Conservation (phyloP, 2,329 filamentous ascomycete genomes). For the Claviceps sorghi region DNA sequence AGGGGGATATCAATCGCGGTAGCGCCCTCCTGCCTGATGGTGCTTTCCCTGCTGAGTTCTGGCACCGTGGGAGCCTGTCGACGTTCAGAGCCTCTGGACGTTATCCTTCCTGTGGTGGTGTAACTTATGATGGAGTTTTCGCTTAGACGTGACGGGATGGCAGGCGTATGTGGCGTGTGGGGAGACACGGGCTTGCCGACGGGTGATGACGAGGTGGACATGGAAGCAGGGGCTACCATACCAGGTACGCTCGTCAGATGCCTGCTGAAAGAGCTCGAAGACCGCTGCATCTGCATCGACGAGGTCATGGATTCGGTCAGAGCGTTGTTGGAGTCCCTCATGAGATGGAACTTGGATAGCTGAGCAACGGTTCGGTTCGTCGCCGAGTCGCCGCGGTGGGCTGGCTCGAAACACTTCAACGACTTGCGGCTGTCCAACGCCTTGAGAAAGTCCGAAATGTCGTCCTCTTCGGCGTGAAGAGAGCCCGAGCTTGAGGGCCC, state of each 20-base stretch:
- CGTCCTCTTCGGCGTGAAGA: slow-evolving; percentile 67
- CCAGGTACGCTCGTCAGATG: slow-evolving; percentile 46
- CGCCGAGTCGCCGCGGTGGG: slow-evolving; percentile 52
- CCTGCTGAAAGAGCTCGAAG: slow-evolving; percentile 57
- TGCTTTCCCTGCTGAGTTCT: slow-evolving; percentile 21
- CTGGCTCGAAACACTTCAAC: slow-evolving; percentile 60
- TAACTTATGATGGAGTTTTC: slow-evolving; percentile 59
- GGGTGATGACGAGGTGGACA: slow-evolving; percentile 77
- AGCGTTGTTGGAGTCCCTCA: slow-evolving; percentile 78
- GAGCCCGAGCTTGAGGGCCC: slow-evolving; percentile 53
- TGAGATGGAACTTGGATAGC: slow-evolving; percentile 69
- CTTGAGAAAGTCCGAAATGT: slow-evolving; percentile 86
- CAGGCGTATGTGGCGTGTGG: slow-evolving; percentile 83
- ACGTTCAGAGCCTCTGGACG: slow-evolving; percentile 15
- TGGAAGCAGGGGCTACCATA: slow-evolving; percentile 57
- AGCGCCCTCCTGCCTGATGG: slow-evolving; percentile 36
- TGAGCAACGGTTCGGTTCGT: slow-evolving; percentile 66
- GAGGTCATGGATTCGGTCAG: slow-evolving; percentile 89
- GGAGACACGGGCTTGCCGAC: slow-evolving; percentile 80
- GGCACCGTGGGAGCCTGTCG: slow-evolving; percentile 13
- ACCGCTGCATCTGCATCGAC: slow-evolving; percentile 71
- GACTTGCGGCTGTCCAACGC: slow-evolving; percentile 78
- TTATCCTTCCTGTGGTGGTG: slow-evolving; percentile 14
- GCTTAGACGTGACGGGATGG: slow-evolving; percentile 83
- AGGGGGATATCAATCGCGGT: slow-evolving; percentile 61